Percentiles rank a stretch among this genome's conserved stretches.
Conservation (phyloP, 805 yeast species). For the Danielia oregonensis region DNA sequence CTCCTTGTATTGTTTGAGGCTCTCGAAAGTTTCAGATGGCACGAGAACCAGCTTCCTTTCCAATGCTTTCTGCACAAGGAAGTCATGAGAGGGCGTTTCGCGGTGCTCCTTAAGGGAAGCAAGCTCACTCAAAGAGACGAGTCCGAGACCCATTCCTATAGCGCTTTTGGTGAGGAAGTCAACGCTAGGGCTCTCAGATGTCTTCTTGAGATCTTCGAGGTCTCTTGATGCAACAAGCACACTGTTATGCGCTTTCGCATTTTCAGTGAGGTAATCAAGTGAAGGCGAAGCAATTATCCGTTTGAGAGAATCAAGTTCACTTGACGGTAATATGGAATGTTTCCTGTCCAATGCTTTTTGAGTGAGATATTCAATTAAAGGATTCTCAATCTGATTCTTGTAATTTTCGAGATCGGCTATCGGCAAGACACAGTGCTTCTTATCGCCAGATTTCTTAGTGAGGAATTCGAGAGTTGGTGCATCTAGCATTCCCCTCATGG, state of each 20-base stretch:
- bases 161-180: slow-evolving; percentile 1
- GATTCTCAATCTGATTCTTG: slow-evolving; percentile 3
- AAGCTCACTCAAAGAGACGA: slow-evolving; percentile 8
- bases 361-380: slow-evolving; percentile 5
- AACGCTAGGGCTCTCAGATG: background rate
- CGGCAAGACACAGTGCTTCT: background rate
- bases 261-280: slow-evolving; percentile 8
- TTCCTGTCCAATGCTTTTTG: slow-evolving; percentile 7
- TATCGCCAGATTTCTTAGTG: background rate
- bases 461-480: background rate
- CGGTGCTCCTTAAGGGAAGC: background rate
- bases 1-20: background rate
- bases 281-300: slow-evolving; percentile 8
- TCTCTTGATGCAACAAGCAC: slow-evolving; percentile 3
- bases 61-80: background rate
- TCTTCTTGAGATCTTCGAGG: background rate
- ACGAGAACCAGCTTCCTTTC: background rate
- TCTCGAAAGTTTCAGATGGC: background rate
- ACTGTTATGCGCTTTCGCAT: slow-evolving; percentile 4
- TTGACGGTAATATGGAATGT: slow-evolving; percentile 5
- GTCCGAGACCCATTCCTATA: slow-evolving; percentile 8
- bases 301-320: slow-evolving; percentile 7
- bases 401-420: slow-evolving; percentile 9
- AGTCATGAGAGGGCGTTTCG: background rate
- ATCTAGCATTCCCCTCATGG: too few relatives aligned